phyloP scores from a whole-genome alignment of 2,329 filamentous ascomycete genomes.

The Hypoxylon sp. region DNA sequence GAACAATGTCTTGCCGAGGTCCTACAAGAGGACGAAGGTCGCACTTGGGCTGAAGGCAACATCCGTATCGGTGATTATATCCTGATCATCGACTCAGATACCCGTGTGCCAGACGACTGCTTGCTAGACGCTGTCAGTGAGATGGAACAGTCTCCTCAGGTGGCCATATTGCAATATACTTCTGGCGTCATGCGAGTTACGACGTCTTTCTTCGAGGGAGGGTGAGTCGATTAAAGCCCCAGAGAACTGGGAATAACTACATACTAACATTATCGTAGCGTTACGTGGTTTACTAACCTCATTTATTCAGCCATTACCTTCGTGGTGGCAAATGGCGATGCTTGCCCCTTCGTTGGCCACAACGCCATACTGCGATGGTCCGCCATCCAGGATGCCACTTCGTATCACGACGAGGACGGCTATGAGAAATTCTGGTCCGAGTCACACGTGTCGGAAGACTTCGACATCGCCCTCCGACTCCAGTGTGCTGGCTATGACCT shows the following conservation, averaged over 20 bases:
- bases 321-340: slow-evolving; percentile 81
- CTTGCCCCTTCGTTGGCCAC: slow-evolving; percentile 84
- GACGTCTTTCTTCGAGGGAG: slow-evolving; percentile 76
- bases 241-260: not conserved
- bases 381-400: slow-evolving; percentile 77
- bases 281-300: slow-evolving; percentile 79
- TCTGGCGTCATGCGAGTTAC: slow-evolving; percentile 85
- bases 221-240: slow-evolving; percentile 43
- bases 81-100: slow-evolving; percentile 82
- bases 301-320: slow-evolving; percentile 83
- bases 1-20: slow-evolving; percentile 73
- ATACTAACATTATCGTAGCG: slow-evolving; percentile 58
- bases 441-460: slow-evolving; percentile 83
- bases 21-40: slow-evolving; percentile 72
- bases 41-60: slow-evolving; percentile 86
- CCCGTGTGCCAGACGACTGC: slow-evolving; percentile 81
- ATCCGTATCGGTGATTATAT: slow-evolving; percentile 89
- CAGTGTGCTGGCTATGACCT: slow-evolving; percentile 80
- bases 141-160: slow-evolving; percentile 83
- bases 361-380: slow-evolving; percentile 82
- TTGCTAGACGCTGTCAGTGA: slow-evolving; percentile 83
- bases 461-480: slow-evolving; percentile 83
- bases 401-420: slow-evolving; percentile 75
- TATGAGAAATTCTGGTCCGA: slow-evolving; percentile 88
- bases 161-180: slow-evolving; percentile 82